Conservation (phyloP, 2,329 filamentous ascomycete species). For the Pestalotiopsis sp. region DNA sequence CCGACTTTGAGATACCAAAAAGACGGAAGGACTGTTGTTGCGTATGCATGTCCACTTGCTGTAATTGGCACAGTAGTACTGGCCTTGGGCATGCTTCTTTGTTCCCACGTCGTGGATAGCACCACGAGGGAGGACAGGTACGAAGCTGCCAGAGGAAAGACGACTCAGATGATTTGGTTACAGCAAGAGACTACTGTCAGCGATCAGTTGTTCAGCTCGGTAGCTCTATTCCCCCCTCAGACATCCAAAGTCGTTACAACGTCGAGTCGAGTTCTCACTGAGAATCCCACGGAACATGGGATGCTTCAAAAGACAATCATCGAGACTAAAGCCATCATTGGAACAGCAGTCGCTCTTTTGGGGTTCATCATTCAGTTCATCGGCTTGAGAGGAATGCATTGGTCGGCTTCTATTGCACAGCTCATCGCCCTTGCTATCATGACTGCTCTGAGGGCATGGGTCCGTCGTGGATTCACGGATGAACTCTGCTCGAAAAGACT, state of each 20-base stretch:
- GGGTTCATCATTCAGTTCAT: neutral
- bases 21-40: neutral
- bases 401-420: neutral
- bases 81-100: neutral
- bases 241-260: neutral
- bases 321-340: neutral
- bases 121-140: neutral
- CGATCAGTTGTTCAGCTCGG: neutral
- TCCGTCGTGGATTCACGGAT: neutral
- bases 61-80: neutral
- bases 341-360: neutral
- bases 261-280: neutral
- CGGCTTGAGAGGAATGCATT: neutral
- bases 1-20: neutral
- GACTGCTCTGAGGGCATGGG: neutral
- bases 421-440: neutral
- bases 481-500: neutral
- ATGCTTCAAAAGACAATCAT: neutral
- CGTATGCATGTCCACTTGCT: neutral
- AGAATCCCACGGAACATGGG: neutral
- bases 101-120: neutral
- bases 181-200: neutral
- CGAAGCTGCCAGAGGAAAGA: neutral
- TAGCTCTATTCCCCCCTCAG: neutral
- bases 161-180: neutral